Conservation (phyloP, 441 rosid genomes). For the Pelargonium australe region DNA sequence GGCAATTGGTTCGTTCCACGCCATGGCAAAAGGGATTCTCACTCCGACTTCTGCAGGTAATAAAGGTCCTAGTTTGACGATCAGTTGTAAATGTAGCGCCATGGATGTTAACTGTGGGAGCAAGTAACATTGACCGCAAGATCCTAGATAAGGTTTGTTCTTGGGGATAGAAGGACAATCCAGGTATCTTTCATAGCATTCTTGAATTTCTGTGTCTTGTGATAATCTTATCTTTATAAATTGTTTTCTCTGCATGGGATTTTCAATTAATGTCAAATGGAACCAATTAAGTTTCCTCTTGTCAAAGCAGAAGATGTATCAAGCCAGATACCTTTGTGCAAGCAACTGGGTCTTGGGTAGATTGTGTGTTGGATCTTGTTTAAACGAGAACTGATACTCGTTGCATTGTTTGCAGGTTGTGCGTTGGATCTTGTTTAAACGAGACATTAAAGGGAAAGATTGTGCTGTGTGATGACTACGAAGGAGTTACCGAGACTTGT, state of each 20-base stretch:
- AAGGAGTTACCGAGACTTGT: background rate
- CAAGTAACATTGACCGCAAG: slow-evolving; percentile 39
- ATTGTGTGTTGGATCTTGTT: too few species aligned
- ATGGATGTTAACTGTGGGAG: slow-evolving; percentile 48
- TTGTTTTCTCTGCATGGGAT: slow-evolving; percentile 25
- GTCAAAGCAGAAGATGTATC: slow-evolving; percentile 23
- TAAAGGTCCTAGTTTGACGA: slow-evolving; percentile 17
- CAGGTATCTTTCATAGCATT: slow-evolving; percentile 25
- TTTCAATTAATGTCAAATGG: slow-evolving; percentile 32
- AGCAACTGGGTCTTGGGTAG: background rate
- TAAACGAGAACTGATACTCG: too few species aligned
- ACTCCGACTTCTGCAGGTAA: slow-evolving; percentile 36
- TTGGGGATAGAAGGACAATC: slow-evolving; percentile 31
- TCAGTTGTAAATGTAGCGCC: slow-evolving; percentile 32
- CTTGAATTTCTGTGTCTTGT: background rate
- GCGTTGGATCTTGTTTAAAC: slow-evolving; percentile 22
- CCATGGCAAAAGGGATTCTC: slow-evolving; percentile 40
- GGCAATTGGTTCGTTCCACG: slow-evolving; percentile 43
- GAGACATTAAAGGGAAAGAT: slow-evolving; percentile 31
- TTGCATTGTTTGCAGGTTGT: slow-evolving; percentile 19
- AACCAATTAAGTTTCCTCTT: slow-evolving; percentile 27
- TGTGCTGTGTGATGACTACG: slow-evolving; percentile 21
- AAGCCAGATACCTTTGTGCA: slow-evolving; percentile 9
- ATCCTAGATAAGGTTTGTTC: slow-evolving; percentile 37
- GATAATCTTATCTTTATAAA: too few species aligned